Evolutionary conservation across 2,329 filamentous ascomycete species (phyloP).

Genomic region (Kalmusia sp.): DNA sequence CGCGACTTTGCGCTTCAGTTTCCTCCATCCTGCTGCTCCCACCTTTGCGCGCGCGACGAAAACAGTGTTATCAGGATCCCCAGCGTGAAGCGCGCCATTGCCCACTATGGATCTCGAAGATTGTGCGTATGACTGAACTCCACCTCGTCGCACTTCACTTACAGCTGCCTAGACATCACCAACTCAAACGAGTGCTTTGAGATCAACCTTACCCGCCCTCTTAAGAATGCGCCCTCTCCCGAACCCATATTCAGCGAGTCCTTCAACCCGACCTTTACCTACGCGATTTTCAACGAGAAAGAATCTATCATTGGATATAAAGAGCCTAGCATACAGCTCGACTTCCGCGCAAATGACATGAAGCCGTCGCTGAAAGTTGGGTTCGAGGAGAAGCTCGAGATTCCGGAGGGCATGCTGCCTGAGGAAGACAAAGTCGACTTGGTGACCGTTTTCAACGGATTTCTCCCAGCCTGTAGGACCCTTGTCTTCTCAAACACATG

Average conservation of each 20-base stretch:
- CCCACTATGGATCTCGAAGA: conserved; percentile 38
- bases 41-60: no score
- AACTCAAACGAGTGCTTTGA: conserved; percentile 47
- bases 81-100: no score
- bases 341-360: conserved; percentile 75
- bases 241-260: conserved; percentile 60
- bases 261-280: conserved; percentile 88
- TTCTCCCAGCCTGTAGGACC: conserved; percentile 69
- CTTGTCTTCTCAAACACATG: neutral
- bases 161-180: conserved; percentile 34
- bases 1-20: conserved; percentile 19
- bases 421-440: conserved; percentile 74
- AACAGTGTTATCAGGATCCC: no score
- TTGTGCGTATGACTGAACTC: conserved; percentile 30
- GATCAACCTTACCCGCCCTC: conserved; percentile 45
- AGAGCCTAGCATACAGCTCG: conserved; percentile 76
- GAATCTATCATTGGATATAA: conserved; percentile 92
- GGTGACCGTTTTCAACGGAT: conserved; percentile 65
- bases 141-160: conserved; percentile 13
- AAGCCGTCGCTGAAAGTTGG: conserved; percentile 76
- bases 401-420: conserved; percentile 65
- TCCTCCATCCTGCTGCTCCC: neutral
- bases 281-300: conserved; percentile 91
- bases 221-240: conserved; percentile 21
- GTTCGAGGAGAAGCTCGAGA: conserved; percentile 76